phyloP scores from a whole-genome alignment of 768 basidiomycete species.

The Boletus sp. region DNA sequence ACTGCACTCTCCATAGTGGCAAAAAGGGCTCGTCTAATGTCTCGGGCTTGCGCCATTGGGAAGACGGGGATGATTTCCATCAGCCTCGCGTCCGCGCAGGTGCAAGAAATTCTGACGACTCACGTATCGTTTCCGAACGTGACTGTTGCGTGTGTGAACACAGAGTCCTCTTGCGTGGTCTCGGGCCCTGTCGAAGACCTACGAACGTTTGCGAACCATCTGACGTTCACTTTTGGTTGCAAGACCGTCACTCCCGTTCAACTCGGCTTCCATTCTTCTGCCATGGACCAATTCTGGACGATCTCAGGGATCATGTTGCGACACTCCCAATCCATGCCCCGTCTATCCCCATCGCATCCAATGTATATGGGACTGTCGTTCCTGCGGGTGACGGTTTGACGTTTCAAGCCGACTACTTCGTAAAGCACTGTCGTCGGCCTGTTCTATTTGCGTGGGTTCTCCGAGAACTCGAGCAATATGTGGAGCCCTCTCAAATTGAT shows the following conservation, averaged over 20 bases:
- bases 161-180: conserved; percentile 53
- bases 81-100: conserved; percentile 33
- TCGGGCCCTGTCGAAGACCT: conserved; percentile 52
- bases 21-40: conserved; percentile 54
- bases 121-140: conserved; percentile 36
- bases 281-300: conserved; percentile 58
- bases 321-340: conserved; percentile 43
- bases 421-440: conserved; percentile 54
- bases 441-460: conserved; percentile 54
- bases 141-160: conserved; percentile 61
- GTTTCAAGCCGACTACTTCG: conserved; percentile 52
- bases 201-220: conserved; percentile 36
- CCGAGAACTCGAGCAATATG: conserved; percentile 33
- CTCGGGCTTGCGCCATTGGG: conserved; percentile 40
- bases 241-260: conserved; percentile 50
- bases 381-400: conserved; percentile 46
- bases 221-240: conserved; percentile 36
- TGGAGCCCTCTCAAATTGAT: conserved; percentile 30
- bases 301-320: conserved; percentile 41
- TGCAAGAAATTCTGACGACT: conserved; percentile 36
- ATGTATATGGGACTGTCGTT: conserved; percentile 52
- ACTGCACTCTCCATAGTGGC: conserved; percentile 59
- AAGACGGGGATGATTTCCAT: conserved; percentile 64
- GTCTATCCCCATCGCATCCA: conserved; percentile 59
- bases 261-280: conserved; percentile 64